Conservation (phyloP, 305 asterid genomes). For the Solanum hybrid region DNA sequence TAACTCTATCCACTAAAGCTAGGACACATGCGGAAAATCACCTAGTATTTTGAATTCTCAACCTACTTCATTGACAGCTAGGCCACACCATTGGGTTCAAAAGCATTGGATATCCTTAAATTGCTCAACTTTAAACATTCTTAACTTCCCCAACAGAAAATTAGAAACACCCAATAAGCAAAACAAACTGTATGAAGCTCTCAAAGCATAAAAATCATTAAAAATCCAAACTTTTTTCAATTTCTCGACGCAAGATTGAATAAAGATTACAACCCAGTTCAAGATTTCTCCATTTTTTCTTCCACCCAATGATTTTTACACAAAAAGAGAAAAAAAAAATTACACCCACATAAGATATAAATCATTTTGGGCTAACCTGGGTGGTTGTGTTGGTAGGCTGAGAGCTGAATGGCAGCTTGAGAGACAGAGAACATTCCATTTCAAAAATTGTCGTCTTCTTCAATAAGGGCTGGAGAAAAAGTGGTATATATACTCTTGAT, state of each 20-base stretch:
- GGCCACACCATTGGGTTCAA: not conserved
- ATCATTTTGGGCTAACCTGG: slow-evolving; percentile 5
- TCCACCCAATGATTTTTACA: not conserved
- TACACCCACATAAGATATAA: not conserved
- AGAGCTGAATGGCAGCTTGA: slow-evolving; percentile 23
- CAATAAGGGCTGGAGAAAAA: not conserved
- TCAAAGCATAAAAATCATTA: not conserved
- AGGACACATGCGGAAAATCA: not conserved
- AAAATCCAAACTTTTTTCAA: not conserved
- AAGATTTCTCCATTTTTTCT: not conserved
- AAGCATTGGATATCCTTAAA: not conserved
- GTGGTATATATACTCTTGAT: not conserved
- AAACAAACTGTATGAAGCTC: not conserved
- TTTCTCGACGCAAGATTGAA: not conserved
- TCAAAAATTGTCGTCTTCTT: not conserved
- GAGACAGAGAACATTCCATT: slow-evolving; percentile 36
- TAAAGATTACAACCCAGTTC: not conserved
- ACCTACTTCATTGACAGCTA: not conserved
- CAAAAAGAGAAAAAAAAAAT: not conserved
- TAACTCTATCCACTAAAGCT: not conserved
- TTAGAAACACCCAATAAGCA: not conserved
- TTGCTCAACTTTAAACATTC: not conserved
- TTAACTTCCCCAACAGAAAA: not conserved
- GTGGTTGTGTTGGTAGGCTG: slow-evolving; percentile 15
- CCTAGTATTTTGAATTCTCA: not conserved